Base-by-base conservation (phyloP, 192 early-diverging fungal genomes). In the Chytriomyces confervae region DNA sequence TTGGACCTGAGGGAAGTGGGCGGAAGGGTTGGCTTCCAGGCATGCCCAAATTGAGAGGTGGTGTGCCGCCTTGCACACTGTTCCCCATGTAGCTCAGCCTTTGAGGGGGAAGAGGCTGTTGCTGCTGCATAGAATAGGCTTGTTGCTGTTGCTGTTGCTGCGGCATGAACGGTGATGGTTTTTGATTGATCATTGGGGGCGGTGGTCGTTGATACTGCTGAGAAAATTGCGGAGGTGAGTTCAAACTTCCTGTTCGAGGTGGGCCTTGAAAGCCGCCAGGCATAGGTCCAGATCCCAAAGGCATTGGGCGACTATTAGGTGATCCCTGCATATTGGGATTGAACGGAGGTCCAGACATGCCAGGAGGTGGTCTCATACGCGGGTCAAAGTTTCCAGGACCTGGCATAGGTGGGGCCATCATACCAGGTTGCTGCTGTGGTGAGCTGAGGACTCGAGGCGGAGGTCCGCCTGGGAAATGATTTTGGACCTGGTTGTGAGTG, bases 181-280 rank as follows among this genome's bases (percentile, higher is more conserved):
- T 57, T 13, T 57, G 13, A 13, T 57, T 57, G 16, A 57, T 57
- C 53, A 5, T 57, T 3, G 61, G 61, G 16, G 53, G 69, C 50
- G 57, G 16, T 11, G 69, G 62, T 3, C 62, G 72, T 23, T 61
- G 72, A 20, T 50, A 74, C 46, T 61, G 72, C 60, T 74, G 72
- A 13, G 69, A 20, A 65, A 65, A 65, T 27, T 13, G 63, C 13
- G 36, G 20, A 10, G 50, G 69, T 9, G 50, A 57, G 44, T 72
- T 74, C 8, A 74, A n/a, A 27, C 72, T 74, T n/a, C 72, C 72
- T 62, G 44, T 36, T 9, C 72, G 53, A 11, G 72, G 72, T 8
- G 72, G 72, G 1, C 72, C 72, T 45, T 74, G 72, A 45, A 62
- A 74, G 3, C 53, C 53, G 20, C 53, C 53, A 57, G 53, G 53